These are phyloP conservation scores for Agrocybe praecox DNA, from an alignment of 768 basidiomycete genomes.

Conservation along the genomic window DNA sequence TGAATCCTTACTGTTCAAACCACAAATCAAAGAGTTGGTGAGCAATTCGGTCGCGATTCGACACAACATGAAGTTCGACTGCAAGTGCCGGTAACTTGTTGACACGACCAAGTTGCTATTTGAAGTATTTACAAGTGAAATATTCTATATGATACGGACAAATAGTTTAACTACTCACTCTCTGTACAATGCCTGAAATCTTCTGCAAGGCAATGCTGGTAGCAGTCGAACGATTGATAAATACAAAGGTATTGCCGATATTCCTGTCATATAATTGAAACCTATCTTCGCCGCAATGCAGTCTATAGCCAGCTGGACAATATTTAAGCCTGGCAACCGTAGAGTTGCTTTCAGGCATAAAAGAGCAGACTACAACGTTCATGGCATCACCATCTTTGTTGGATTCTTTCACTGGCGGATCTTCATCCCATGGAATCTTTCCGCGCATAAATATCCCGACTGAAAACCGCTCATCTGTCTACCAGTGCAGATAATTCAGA, in stretches of 20 bases:
- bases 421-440: constrained; percentile 57
- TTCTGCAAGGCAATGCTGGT: constrained; percentile 66
- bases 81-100: constrained; percentile 50
- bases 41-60: constrained; percentile 65
- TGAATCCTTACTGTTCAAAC: constrained; percentile 59
- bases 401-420: constrained; percentile 52
- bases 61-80: constrained; percentile 70
- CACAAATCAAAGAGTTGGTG: constrained; percentile 71
- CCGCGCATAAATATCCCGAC: constrained; percentile 68
- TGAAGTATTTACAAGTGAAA: not conserved
- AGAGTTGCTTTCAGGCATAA: constrained; percentile 55
- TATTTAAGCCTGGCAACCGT: constrained; percentile 50
- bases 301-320: constrained; percentile 53
- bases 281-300: constrained; percentile 57
- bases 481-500: not conserved
- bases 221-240: constrained; percentile 52
- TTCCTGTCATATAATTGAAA: constrained; percentile 62
- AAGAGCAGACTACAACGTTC: constrained; percentile 64
- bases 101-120: constrained; percentile 63
- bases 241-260: constrained; percentile 57
- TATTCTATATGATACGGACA: not conserved
- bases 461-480: constrained; percentile 66
- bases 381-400: constrained; percentile 11
- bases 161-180: constrained; percentile 33
- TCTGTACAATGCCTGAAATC: constrained; percentile 54